These are phyloP conservation scores for Termitomyces sp. DNA, from an alignment of 768 basidiomycete genomes.

Conservation along the genomic window DNA sequence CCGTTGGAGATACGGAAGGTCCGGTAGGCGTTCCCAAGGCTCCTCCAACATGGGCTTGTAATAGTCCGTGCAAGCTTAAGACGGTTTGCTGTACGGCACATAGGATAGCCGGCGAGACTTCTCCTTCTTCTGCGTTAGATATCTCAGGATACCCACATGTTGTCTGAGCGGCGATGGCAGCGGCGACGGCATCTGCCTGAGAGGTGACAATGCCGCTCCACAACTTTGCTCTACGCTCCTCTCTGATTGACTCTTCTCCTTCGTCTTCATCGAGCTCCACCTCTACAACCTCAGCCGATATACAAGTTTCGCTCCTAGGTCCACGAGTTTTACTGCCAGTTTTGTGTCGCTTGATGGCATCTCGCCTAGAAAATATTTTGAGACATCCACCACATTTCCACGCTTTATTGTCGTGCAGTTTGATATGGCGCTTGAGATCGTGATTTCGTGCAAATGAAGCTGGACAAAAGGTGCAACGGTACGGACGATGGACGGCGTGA, in stretches of 20 bases:
- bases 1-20: conserved; percentile 21
- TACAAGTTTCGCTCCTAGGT: conserved; percentile 45
- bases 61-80: conserved; percentile 46
- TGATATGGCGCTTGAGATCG: conserved; percentile 73
- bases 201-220: conserved; percentile 57
- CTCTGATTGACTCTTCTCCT: conserved; percentile 41
- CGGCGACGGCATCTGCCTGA: conserved; percentile 19
- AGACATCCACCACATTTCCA: conserved; percentile 72
- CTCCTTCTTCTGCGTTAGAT: conserved; percentile 52
- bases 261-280: conserved; percentile 43
- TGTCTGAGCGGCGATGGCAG: conserved; percentile 13
- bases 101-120: conserved; percentile 45
- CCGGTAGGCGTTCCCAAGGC: conserved; percentile 40
- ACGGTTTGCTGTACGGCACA: conserved; percentile 46
- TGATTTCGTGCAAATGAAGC: conserved; percentile 77
- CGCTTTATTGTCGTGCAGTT: conserved; percentile 65
- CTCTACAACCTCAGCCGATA: conserved; percentile 55
- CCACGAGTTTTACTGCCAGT: conserved; percentile 50
- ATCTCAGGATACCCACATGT: conserved; percentile 18
- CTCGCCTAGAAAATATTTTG: conserved; percentile 71
- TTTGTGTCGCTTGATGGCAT: conserved; percentile 77
- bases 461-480: conserved; percentile 58
- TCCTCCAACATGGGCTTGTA: conserved; percentile 53
- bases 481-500: conserved; percentile 62
- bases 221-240: conserved; percentile 56